phyloP scores from a whole-genome alignment of 805 yeast genomes.

The Candida suzukii region DNA sequence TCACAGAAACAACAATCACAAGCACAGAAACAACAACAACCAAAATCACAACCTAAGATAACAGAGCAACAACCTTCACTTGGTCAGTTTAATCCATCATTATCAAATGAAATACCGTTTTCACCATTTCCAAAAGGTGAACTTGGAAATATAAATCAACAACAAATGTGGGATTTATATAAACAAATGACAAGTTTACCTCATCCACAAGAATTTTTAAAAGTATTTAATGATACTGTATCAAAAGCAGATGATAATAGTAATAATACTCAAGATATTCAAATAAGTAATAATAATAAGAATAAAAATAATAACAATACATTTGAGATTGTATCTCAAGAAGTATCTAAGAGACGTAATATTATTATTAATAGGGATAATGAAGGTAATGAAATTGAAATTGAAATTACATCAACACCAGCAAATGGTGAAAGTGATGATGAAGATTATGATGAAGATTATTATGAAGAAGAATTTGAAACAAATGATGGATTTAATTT shows the following conservation, averaged over 20 bases:
- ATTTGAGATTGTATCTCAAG: not conserved
- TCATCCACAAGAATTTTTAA: not conserved
- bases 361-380: not conserved
- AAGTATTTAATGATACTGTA: not conserved
- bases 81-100: too few species aligned
- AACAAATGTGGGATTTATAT: constrained; percentile 11
- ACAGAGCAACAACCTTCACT: too few species aligned
- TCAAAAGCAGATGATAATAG: too few species aligned
- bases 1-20: too few species aligned
- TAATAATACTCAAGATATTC: too few species aligned
- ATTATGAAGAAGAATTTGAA: not conserved
- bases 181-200: constrained; percentile 9
- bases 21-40: too few species aligned
- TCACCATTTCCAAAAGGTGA: not conserved
- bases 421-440: not conserved
- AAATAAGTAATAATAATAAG: not conserved
- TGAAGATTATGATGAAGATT: not conserved
- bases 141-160: not conserved
- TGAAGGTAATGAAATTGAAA: constrained; percentile 1
- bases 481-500: not conserved
- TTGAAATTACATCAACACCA: not conserved
- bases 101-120: not conserved
- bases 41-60: too few species aligned
- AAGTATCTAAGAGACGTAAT: not conserved
- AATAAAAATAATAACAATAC: not conserved